Percentiles rank a stretch among this genome's conserved stretches.
phyloP scores from a whole-genome alignment of 139 green algal genomes.

The Trebouxia sp. region DNA sequence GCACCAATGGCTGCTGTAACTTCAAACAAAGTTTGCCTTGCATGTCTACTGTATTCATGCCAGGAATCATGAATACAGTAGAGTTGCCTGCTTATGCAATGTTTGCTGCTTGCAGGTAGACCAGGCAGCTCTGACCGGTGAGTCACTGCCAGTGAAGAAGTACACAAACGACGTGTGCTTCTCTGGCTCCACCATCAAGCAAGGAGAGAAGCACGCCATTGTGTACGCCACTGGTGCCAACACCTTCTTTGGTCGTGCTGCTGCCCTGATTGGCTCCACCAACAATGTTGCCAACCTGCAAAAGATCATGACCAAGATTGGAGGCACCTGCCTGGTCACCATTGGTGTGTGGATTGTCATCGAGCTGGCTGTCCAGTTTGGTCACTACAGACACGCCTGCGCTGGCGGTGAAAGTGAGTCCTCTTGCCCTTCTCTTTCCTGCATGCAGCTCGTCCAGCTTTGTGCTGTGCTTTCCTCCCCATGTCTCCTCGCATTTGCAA shows the following conservation, averaged over 20 bases:
- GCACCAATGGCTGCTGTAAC: neutral
- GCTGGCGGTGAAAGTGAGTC: slow-evolving; percentile 58
- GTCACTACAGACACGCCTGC: slow-evolving; percentile 68
- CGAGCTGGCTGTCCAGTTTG: slow-evolving; percentile 78
- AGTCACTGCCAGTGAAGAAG: slow-evolving; percentile 87
- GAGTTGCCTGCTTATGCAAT: neutral
- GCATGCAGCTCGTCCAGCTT: neutral
- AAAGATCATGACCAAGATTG: slow-evolving; percentile 86
- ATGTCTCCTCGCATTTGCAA: neutral
- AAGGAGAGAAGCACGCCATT: slow-evolving; percentile 80
- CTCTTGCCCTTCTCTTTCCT: neutral
- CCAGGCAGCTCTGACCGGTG: slow-evolving; percentile 85
- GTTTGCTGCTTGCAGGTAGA: slow-evolving; percentile 59
- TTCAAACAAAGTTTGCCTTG: neutral
- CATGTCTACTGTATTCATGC: neutral
- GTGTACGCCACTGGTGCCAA: slow-evolving; percentile 81
- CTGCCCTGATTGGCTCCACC: slow-evolving; percentile 71
- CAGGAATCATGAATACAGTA: neutral
- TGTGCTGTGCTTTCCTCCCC: neutral
- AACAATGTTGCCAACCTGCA: slow-evolving; percentile 86
- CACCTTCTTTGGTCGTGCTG: slow-evolving; percentile 91
- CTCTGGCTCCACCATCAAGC: slow-evolving; percentile 85
- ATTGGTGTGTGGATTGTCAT: slow-evolving; percentile 80
- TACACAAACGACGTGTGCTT: slow-evolving; percentile 77
- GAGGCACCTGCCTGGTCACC: slow-evolving; percentile 77